A percentile compares a stretch with the other conserved stretches of the same genome.
Conservation (phyloP, 1,284 basidiomycete species). For the Moniliophthora roreri region DNA sequence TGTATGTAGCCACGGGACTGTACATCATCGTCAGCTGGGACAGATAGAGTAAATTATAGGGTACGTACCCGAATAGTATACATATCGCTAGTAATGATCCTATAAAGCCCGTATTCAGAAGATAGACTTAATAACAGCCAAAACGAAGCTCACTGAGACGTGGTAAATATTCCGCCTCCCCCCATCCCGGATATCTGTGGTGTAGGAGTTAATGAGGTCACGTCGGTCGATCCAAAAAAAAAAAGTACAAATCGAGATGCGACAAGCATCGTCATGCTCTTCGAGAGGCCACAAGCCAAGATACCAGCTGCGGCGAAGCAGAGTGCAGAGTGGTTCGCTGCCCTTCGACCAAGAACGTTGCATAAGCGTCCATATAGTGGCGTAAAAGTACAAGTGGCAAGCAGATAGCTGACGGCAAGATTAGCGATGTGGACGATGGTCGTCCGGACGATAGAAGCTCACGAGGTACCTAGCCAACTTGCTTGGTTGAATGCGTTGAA, state of each 20-base stretch:
- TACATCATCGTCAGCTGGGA: constrained; percentile 13
- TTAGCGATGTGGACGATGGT: not conserved
- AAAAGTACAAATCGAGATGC: constrained; percentile 72
- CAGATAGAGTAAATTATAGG: not conserved
- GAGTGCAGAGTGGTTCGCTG: constrained; percentile 73
- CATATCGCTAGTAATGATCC: constrained; percentile 78
- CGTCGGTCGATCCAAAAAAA: constrained; percentile 39
- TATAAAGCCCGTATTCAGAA: no score
- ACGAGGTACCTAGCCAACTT: constrained; percentile 81
- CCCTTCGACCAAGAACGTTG: constrained; percentile 76
- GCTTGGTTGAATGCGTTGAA: constrained; percentile 77
- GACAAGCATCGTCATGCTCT: constrained; percentile 74
- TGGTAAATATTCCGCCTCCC: constrained; percentile 73
- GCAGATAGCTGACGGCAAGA: constrained; percentile 56
- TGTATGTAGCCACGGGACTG: constrained; percentile 73
- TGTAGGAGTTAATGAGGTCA: no score
- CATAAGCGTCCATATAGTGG: constrained; percentile 81
- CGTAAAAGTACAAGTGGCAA: constrained; percentile 81
- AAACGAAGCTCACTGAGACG: constrained; percentile 51
- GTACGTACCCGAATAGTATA: constrained; percentile 65
- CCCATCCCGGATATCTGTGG: constrained; percentile 77
- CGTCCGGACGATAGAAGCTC: constrained; percentile 18
- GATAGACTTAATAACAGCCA: no score
- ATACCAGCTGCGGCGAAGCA: constrained; percentile 72
- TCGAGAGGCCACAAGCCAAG: constrained; percentile 68